These are phyloP conservation scores for Linum tenue DNA, from an alignment of 345 rosid genomes.

Conservation along the genomic window DNA sequence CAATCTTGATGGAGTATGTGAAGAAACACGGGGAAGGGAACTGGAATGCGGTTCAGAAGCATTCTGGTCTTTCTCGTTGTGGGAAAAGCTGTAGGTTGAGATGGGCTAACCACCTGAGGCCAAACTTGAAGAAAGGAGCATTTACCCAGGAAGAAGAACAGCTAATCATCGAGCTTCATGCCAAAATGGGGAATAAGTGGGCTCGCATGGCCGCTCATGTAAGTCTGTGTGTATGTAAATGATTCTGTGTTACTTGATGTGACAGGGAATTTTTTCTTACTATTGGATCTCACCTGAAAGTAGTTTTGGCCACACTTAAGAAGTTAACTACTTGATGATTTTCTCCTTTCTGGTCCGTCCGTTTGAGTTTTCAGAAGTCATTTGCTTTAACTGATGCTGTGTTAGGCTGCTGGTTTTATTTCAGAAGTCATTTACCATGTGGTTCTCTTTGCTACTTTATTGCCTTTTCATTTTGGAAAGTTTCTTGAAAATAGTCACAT, in stretches of 20 bases:
- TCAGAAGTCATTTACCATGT: too few relatives aligned
- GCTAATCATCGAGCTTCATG: constrained; percentile 78
- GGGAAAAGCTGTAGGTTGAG: constrained; percentile 7
- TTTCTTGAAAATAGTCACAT: too few relatives aligned
- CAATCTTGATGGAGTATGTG: constrained; percentile 74
- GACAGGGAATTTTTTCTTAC: background rate
- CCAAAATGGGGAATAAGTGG: constrained; percentile 66
- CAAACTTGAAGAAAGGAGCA: constrained; percentile 95
- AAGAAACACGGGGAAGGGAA: constrained; percentile 64
- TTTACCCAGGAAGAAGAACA: constrained; percentile 88
- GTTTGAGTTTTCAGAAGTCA: background rate
- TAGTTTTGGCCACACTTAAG: background rate
- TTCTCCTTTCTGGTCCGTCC: background rate
- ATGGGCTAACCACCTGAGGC: constrained; percentile 35
- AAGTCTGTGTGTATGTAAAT: constrained; percentile 23
- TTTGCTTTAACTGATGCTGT: background rate
- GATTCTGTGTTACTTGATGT: background rate
- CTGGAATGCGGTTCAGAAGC: constrained; percentile 51
- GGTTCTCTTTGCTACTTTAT: too few relatives aligned
- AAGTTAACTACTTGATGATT: background rate
- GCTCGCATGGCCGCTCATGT: constrained; percentile 58
- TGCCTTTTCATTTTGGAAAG: too few relatives aligned
- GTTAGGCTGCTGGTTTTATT: background rate
- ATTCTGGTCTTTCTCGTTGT: constrained; percentile 79
- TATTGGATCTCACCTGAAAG: background rate